Base-by-base conservation (phyloP, 2,329 filamentous ascomycete genomes). In the Aspergillus pseudoviridinutans region DNA sequence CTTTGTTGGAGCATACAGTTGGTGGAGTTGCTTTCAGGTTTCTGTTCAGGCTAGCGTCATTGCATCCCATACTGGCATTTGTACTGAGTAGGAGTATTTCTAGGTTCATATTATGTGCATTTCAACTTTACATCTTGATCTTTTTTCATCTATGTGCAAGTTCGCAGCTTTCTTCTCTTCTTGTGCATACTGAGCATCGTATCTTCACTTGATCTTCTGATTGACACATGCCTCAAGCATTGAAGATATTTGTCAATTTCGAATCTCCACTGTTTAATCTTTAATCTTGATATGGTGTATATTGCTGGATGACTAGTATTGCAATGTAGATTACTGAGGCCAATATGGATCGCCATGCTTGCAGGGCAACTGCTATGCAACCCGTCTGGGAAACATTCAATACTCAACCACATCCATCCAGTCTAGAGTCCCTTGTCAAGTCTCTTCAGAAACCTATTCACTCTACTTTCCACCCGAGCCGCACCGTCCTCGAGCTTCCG, bases 391-490 rank as follows among this genome's bases (percentile, higher is more conserved):
- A 38, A 38, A 38, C 32, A n/a, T 2, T 17, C 32, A 38, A 38
- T 17, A 17, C 32, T 38, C 14, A n/a, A 38, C 32, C 32, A 38
- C 7, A 38, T 17, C 29, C 14, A 17, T 38, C 14, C 29, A 14
- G 9, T 24, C 54, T 50, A 73, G 41, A 74, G 54, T 55, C 59
- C 74, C 66, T 78, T 79, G 64, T 79, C 77, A 51, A 79, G 62
- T 62, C 73, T 78, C 69, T 76, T 79, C 53, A 79, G 68, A 50
- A 78, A 76, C 28, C 73, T 70, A 58, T 78, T 78, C 22, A 79
- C 72, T 4, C 73, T 70, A 59, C 72, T 76, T 58, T 79, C 78
- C 52, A 78, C 62, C 51, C 70, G 71, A 17, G 69, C 67, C 12
- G 72, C 70, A 41, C 66, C 68, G 27, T 77, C 69, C 51, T 78